Conservation (phyloP, 2,329 filamentous ascomycete species). For the Phialocephala subalpina region DNA sequence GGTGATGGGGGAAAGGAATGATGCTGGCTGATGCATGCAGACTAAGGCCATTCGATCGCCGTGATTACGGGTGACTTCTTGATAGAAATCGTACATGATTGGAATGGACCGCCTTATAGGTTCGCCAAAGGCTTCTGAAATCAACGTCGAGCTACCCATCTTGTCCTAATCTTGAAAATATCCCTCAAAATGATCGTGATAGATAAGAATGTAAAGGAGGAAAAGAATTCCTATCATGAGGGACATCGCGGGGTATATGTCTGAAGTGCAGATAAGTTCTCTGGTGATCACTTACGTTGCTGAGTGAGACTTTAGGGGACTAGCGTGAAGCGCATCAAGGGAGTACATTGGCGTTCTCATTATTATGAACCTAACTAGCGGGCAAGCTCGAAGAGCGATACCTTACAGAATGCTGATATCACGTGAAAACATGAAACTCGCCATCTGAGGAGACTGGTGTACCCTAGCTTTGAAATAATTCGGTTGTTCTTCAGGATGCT, state of each 20-base stretch:
- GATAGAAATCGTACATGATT: slow-evolving; percentile 3
- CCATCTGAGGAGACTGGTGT: no score
- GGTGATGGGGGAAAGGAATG: slow-evolving; percentile 19
- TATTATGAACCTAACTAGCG: background rate
- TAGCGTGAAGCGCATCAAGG: background rate
- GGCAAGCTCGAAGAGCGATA: background rate
- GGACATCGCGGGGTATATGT: slow-evolving; percentile 1
- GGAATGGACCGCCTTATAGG: slow-evolving; percentile 4
- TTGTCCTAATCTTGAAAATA: background rate
- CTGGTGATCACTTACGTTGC: slow-evolving; percentile 1
- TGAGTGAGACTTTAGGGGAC: slow-evolving; percentile 6
- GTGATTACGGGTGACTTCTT: background rate
- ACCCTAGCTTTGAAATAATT: no score
- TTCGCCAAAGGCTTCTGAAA: slow-evolving; percentile 5
- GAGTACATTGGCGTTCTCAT: background rate
- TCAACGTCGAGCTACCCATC: slow-evolving; percentile 2
- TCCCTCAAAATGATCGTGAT: background rate
- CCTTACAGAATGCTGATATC: slow-evolving; percentile 2
- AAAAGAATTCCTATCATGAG: background rate
- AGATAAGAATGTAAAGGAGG: background rate
- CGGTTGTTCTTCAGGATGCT: no score
- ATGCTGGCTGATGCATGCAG: slow-evolving; percentile 25
- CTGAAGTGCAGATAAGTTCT: background rate
- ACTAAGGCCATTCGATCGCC: slow-evolving; percentile 9
- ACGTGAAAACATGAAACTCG: background rate